These are phyloP conservation scores for Termitomyces sp. DNA, from an alignment of 768 basidiomycete species.

Conservation along the genomic window DNA sequence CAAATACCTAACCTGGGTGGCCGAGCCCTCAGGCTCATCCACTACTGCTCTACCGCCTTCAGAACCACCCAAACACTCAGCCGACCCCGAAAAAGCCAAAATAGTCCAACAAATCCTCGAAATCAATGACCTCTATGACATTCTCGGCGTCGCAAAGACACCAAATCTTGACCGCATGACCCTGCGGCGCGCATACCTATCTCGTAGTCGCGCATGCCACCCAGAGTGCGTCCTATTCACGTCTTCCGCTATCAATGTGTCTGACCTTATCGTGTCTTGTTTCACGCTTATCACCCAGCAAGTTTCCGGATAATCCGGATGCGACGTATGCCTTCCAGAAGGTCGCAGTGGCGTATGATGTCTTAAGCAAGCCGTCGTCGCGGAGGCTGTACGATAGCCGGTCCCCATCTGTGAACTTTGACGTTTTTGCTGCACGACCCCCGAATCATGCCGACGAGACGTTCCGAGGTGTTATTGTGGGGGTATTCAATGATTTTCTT, in stretches of 20 bases:
- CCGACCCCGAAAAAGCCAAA: slow-evolving; percentile 9
- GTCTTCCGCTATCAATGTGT: not conserved
- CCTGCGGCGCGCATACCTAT: slow-evolving; percentile 73
- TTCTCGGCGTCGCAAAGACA: slow-evolving; percentile 60
- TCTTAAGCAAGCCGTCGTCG: slow-evolving; percentile 70
- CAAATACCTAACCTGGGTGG: slow-evolving; percentile 47
- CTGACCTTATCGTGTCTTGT: slow-evolving; percentile 9
- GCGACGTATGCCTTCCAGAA: slow-evolving; percentile 86
- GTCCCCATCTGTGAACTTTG: slow-evolving; percentile 40
- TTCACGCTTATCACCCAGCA: slow-evolving; percentile 40
- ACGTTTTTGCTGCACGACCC: slow-evolving; percentile 52
- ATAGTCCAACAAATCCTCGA: slow-evolving; percentile 53
- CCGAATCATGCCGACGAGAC: slow-evolving; percentile 72
- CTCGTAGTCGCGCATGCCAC: slow-evolving; percentile 73
- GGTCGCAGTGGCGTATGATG: slow-evolving; percentile 79
- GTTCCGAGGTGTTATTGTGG: slow-evolving; percentile 66
- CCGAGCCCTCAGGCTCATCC: slow-evolving; percentile 32
- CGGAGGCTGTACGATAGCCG: slow-evolving; percentile 66
- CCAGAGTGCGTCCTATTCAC: slow-evolving; percentile 65
- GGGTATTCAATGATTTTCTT: slow-evolving; percentile 77
- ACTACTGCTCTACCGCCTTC: slow-evolving; percentile 7
- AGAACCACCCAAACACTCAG: not conserved
- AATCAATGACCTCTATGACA: slow-evolving; percentile 65
- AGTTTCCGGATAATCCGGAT: slow-evolving; percentile 72
- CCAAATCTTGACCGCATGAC: slow-evolving; percentile 52